Base-by-base conservation (phyloP, 768 basidiomycete genomes). In the Gelatoporia subvermispora region DNA sequence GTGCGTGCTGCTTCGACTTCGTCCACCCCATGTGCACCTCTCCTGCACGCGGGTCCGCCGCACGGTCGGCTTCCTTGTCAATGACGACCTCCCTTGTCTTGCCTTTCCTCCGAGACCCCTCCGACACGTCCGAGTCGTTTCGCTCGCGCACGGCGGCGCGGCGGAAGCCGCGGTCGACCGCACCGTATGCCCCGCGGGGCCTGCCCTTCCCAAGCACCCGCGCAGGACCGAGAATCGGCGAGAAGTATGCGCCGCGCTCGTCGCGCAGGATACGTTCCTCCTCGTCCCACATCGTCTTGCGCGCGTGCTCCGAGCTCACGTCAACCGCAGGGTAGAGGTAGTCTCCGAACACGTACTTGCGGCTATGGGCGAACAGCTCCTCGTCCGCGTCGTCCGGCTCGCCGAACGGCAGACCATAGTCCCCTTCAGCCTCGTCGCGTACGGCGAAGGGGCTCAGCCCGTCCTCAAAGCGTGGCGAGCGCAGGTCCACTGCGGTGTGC, bases 271-370 rank as follows among this genome's bases (percentile, higher is more conserved):
- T 84, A 35, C 88, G 76, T 61, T 94, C 89, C 65, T 96, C 93
- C 59, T 92, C 89, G 48, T 83, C 79, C 81, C 89, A 88, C 65
- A 88, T 84, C 40, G 70, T 63, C 25, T 68, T 67, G 51, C 80
- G 70, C 17, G 86, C 88, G 16, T 65, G 58, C 66, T 93, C 89
- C 21, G 84, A 81, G 67, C 88, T 93, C 41, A 90, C 86, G 59
- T 95, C 93, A 51, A 93, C 83, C 47, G 80, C 82, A 0, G 93
- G 93, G 62, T 94, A 95, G 59, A 88, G 79, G 62, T 93, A 92
- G 67, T 94, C 88, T 4, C 92, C 92, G 56, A 93, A 97, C 21
- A 94, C 73, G 51, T 91, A 88, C 55, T 78, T 74, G 63, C 80
- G 79, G 63, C 89, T 85, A 35, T 92, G 77, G 23, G 69, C 74